Evolutionary conservation across 768 basidiomycete genomes (phyloP), one percentile per base, ranked within the genome.

Genomic region (Psilocybe cyanescens): DNA sequence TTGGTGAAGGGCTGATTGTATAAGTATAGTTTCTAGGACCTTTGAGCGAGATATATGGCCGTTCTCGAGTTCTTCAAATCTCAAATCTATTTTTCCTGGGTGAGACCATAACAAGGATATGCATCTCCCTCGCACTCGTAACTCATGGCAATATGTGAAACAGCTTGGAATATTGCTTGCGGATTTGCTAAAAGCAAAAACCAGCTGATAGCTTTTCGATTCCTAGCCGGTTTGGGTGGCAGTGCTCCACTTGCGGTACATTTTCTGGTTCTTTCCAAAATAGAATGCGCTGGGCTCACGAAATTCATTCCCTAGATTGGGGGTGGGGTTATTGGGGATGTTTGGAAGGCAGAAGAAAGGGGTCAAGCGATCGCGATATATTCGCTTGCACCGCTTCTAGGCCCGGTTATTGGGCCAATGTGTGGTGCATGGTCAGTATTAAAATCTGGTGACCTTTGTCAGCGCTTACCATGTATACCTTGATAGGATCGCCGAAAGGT

Each of bases 141-240:
- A 33, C 14, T 55, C 5, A 19, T n/a, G 9, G 24, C n/a, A 53
- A 3, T 29, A 24, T 19, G 12, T 57, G 16, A 24, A 24, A 24
- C 53, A 78, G 90, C 68, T 4, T 91, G 83, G 89, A 90, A 84
- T 72, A 67, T 85, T n/a, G 86, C 70, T 5, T 88, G 87, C 65
- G 85, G 87, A 0, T 91, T 90, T 60, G 85, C 89, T 0, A 79
- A 81, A 57, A 88, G 77, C 53, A 78, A 79, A 58, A 74, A 72
- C 0, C 83, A 90, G 64, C 73, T 91, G 9, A 83, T 91, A 53
- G 86, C 77, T 0, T 92, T 92, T 67, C 83, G 90, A 17, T 85
- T 92, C 64, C 72, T 92, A 1, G 74, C 89, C 0, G 90, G 91
- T 1, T 58, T 92, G 1, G 91, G 91, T 28, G 91, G 90, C 0